A percentile compares a stretch with the other conserved stretches of the same genome.
Conservation (phyloP, 2,329 filamentous ascomycete genomes). For the Sphaerostilbella broomeana region DNA sequence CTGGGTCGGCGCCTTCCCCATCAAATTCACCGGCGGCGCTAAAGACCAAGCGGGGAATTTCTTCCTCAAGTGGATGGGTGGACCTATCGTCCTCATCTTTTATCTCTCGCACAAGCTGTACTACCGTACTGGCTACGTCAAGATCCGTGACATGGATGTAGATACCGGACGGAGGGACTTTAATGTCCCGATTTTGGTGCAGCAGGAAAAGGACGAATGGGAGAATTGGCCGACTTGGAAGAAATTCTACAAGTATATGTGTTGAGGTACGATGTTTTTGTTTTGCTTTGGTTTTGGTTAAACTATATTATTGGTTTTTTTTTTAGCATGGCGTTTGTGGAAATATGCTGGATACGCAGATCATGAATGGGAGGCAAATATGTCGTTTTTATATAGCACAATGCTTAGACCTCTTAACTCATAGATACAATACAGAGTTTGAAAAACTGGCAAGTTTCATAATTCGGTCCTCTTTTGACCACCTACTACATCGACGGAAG, state of each 20-base stretch:
- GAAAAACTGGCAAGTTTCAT: no score
- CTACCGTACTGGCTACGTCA: slow-evolving; percentile 62
- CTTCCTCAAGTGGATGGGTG: slow-evolving; percentile 66
- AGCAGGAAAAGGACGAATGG: slow-evolving; percentile 72
- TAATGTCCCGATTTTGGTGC: slow-evolving; percentile 69
- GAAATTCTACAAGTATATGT: slow-evolving; percentile 65
- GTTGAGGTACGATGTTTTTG: slow-evolving; percentile 34
- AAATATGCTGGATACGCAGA: no score
- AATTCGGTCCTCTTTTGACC: no score
- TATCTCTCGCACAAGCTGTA: slow-evolving; percentile 72
- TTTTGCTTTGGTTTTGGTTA: background rate
- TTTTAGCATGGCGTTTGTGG: slow-evolving; percentile 8
- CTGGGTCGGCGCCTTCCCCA: slow-evolving; percentile 77
- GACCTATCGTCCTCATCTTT: slow-evolving; percentile 60
- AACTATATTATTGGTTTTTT: background rate
- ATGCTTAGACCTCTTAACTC: no score
- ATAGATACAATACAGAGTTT: background rate
- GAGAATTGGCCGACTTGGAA: slow-evolving; percentile 71
- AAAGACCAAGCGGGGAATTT: slow-evolving; percentile 54
- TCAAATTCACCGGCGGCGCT: slow-evolving; percentile 46
- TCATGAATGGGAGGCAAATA: no score
- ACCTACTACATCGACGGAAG: no score
- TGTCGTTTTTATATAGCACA: background rate
- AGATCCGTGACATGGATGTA: slow-evolving; percentile 72
- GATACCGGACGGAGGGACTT: slow-evolving; percentile 79